Conservation (phyloP, 495 filamentous ascomycete species). For the Hypoxylon subgilvum region DNA sequence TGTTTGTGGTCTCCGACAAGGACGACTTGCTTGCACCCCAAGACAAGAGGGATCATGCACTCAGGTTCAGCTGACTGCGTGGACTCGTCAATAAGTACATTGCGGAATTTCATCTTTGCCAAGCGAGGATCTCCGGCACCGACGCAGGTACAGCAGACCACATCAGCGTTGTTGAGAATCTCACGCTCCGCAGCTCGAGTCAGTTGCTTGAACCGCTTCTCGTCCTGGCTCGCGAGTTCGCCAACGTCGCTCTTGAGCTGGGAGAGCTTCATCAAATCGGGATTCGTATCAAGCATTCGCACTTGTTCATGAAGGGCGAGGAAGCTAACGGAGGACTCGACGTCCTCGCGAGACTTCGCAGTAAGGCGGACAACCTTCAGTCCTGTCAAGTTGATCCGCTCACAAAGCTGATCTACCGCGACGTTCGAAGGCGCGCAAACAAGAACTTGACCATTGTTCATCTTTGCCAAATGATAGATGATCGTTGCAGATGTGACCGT, state of each 20-base stretch:
- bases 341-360: conserved; percentile 97
- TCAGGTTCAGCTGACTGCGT: conserved; percentile 99
- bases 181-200: conserved; percentile 94
- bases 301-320: conserved; percentile 96
- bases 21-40: conserved; percentile 98
- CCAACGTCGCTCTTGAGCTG: conserved; percentile 91
- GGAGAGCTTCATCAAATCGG: conserved; percentile 86
- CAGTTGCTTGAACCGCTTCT: conserved; percentile 96
- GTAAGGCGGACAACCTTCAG: conserved; percentile 98
- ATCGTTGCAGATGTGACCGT: conserved; percentile 99
- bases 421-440: conserved; percentile 99
- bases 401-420: conserved; percentile 96
- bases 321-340: conserved; percentile 94
- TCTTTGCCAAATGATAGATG: conserved; percentile 95
- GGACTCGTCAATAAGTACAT: conserved; percentile 96
- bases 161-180: conserved; percentile 93
- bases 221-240: conserved; percentile 92
- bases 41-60: conserved; percentile 97
- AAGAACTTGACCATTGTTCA: conserved; percentile 91
- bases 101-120: conserved; percentile 95
- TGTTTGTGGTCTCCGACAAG: conserved; percentile 98
- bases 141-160: conserved; percentile 99
- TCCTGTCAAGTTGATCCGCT: conserved; percentile 92
- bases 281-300: conserved; percentile 93
- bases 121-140: conserved; percentile 95